These are phyloP conservation scores for Nicotiana attenuata DNA, from an alignment of 257 asterid species.

Conservation along the genomic window DNA sequence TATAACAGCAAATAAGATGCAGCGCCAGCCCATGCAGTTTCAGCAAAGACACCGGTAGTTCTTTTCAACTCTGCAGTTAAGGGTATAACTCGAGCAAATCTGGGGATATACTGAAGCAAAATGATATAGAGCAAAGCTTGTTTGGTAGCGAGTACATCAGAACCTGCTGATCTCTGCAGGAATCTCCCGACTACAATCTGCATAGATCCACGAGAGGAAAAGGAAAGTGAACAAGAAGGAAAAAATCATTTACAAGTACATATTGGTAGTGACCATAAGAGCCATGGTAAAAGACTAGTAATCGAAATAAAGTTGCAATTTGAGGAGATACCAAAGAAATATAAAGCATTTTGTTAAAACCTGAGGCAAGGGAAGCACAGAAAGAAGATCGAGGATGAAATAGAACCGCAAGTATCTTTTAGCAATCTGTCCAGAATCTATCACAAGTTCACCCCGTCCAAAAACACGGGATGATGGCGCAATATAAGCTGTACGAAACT, in stretches of 20 bases:
- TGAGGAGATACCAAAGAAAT: not conserved
- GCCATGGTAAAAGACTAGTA: conserved; percentile 8
- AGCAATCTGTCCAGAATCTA: conserved; percentile 84
- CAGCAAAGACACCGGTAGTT: conserved; percentile 93
- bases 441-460: conserved; percentile 97
- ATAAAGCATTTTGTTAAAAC: conserved; percentile 23
- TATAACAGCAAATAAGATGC: conserved; percentile 87
- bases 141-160: conserved; percentile 80
- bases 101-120: conserved; percentile 71
- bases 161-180: conserved; percentile 51
- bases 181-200: conserved; percentile 96
- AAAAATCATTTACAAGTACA: not conserved
- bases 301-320: not conserved
- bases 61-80: conserved; percentile 83
- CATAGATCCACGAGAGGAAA: conserved; percentile 13
- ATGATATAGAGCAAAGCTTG: conserved; percentile 66
- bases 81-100: conserved; percentile 74
- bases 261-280: not conserved
- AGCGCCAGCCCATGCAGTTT: conserved; percentile 99
- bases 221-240: conserved; percentile 2
- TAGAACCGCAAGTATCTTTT: conserved; percentile 65
- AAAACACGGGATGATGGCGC: conserved; percentile 99
- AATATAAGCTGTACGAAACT: conserved; percentile 88
- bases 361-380: conserved; percentile 95
- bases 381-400: conserved; percentile 72